These are phyloP conservation scores for Aphanocladium album DNA, from an alignment of 2,329 filamentous ascomycete genomes.

Conservation along the genomic window DNA sequence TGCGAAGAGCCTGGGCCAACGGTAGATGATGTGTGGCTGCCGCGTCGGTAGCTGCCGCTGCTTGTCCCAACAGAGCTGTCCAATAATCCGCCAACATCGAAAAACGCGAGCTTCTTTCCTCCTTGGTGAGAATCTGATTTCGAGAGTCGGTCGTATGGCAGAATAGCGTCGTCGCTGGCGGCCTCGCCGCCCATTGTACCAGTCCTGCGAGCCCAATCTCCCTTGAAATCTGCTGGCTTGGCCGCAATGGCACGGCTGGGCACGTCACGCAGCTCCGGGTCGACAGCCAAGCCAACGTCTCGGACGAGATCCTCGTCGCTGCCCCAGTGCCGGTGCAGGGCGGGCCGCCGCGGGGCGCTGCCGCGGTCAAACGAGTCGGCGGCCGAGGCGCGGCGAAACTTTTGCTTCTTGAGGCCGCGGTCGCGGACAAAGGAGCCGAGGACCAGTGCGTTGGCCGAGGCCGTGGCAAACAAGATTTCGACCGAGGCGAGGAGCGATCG, in stretches of 20 bases:
- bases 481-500: constrained; percentile 85
- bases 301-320: constrained; percentile 88
- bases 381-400: constrained; percentile 64
- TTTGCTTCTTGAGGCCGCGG: constrained; percentile 81
- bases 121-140: constrained; percentile 21
- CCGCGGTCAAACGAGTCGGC: constrained; percentile 57
- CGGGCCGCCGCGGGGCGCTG: constrained; percentile 37
- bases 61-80: constrained; percentile 38
- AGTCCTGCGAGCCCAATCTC: constrained; percentile 46
- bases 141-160: constrained; percentile 30
- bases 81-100: constrained; percentile 76
- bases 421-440: constrained; percentile 91
- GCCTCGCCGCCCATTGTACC: constrained; percentile 32
- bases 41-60: constrained; percentile 30
- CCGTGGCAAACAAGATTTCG: constrained; percentile 83
- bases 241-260: constrained; percentile 17
- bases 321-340: constrained; percentile 66
- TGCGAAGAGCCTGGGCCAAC: constrained; percentile 33
- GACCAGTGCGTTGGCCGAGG: constrained; percentile 81
- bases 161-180: constrained; percentile 41
- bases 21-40: constrained; percentile 38
- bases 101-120: constrained; percentile 62
- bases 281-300: constrained; percentile 67
- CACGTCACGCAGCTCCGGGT: constrained; percentile 43
- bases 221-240: constrained; percentile 32